Evolutionary conservation across 208 protist species (phyloP).

Genomic region (Leishmania lainsoni): DNA sequence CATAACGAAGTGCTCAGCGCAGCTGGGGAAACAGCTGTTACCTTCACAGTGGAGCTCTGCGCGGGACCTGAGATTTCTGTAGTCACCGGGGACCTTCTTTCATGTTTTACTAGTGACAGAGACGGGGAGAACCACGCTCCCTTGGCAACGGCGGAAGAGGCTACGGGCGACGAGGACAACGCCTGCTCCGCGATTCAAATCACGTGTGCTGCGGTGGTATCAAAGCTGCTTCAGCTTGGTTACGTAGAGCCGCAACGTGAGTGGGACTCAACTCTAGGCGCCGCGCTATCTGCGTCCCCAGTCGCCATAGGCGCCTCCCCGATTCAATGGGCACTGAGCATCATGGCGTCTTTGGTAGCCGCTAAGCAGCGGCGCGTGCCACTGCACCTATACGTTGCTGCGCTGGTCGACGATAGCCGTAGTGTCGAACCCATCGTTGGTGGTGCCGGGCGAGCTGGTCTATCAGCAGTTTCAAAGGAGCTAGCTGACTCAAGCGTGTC

Average conservation of each 20-base stretch:
- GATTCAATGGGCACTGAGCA: conserved; percentile 53
- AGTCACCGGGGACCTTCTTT: conserved; percentile 6
- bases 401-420: conserved; percentile 10
- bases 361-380: conserved; percentile 38
- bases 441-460: neutral
- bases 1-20: conserved; percentile 35
- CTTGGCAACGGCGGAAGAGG: neutral
- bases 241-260: conserved; percentile 28
- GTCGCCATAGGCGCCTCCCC: conserved; percentile 12
- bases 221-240: conserved; percentile 28
- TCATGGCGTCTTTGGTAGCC: conserved; percentile 49
- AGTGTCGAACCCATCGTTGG: neutral
- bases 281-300: neutral
- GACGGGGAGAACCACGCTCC: neutral
- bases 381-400: conserved; percentile 45
- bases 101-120: neutral
- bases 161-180: neutral
- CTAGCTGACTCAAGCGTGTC: neutral
- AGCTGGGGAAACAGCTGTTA: conserved; percentile 24
- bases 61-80: conserved; percentile 23
- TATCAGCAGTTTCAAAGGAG: neutral
- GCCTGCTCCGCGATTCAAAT: neutral
- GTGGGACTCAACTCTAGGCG: conserved; percentile 35
- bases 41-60: conserved; percentile 29
- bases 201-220: conserved; percentile 9